These are phyloP conservation scores for Kodamaea kakaduensis DNA, from an alignment of 805 yeast species.

Conservation along the genomic window DNA sequence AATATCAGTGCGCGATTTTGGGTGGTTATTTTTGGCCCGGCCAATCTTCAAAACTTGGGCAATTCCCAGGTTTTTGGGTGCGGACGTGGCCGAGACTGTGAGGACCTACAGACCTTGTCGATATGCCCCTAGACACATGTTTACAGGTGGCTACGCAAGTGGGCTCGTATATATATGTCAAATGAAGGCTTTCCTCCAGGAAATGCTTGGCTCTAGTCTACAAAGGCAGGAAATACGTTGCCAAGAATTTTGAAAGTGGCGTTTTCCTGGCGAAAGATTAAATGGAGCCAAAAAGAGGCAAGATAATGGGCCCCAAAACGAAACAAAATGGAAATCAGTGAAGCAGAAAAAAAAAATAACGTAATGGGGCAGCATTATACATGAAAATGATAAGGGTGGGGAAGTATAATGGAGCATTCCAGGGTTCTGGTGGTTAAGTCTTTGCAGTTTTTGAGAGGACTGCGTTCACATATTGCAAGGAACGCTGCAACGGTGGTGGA, in stretches of 20 bases:
- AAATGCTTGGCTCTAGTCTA: conserved; percentile 7
- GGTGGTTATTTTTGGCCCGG: background rate
- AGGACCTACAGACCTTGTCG: too few relatives aligned
- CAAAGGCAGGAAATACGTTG: conserved; percentile 3
- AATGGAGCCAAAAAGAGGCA: background rate
- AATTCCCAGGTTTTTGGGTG: too few relatives aligned
- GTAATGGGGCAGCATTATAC: background rate
- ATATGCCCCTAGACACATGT: too few relatives aligned
- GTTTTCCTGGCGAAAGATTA: conserved; percentile 1
- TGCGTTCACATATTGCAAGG: too few relatives aligned
- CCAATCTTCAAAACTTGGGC: conserved; percentile 8
- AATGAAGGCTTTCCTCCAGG: conserved; percentile 7
- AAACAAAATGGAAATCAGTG: background rate
- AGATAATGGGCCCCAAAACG: background rate
- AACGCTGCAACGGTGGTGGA: too few relatives aligned
- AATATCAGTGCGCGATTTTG: background rate
- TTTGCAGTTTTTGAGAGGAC: too few relatives aligned
- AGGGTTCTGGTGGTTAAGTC: too few relatives aligned
- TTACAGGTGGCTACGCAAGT: too few relatives aligned
- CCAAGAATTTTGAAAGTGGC: conserved; percentile 6
- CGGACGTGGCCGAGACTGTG: too few relatives aligned
- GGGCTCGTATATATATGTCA: conserved; percentile 6
- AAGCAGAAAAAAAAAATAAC: too few relatives aligned
- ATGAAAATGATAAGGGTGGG: too few relatives aligned
- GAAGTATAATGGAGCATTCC: too few relatives aligned